These are phyloP conservation scores for Scenedesmus sp. DNA, from an alignment of 163 green algal species.

Conservation along the genomic window DNA sequence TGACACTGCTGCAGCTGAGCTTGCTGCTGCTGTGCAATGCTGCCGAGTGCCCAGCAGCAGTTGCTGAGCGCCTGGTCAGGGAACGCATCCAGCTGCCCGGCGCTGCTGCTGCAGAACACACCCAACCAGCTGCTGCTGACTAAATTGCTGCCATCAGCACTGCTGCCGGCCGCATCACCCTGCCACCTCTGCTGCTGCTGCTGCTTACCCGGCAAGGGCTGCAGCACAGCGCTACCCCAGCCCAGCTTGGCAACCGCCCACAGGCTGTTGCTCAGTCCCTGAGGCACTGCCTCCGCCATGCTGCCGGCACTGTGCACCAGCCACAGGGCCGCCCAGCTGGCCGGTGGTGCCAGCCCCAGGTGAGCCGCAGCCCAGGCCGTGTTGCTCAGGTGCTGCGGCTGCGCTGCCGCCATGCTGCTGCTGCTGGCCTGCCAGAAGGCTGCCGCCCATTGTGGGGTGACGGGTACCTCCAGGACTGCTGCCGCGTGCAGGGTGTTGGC, in stretches of 20 bases:
- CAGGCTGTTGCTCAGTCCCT: slow-evolving; percentile 24
- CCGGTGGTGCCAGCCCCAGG: neutral
- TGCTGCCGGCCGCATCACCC: neutral
- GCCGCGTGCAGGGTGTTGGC: neutral
- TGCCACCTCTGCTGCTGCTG: neutral
- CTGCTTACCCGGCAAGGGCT: neutral
- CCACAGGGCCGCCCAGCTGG: neutral
- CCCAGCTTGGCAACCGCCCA: slow-evolving; percentile 30
- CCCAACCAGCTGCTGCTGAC: neutral
- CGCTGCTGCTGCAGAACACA: neutral
- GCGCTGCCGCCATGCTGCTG: slow-evolving; percentile 12
- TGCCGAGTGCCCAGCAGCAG: slow-evolving; percentile 15
- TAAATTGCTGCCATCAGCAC: neutral
- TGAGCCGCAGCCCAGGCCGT: slow-evolving; percentile 14
- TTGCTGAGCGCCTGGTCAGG: slow-evolving; percentile 2
- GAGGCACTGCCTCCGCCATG: neutral
- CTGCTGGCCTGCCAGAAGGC: slow-evolving; percentile 21
- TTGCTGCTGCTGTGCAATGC: neutral
- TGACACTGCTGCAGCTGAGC: neutral
- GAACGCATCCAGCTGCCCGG: neutral
- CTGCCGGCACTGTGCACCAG: neutral
- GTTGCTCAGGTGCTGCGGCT: slow-evolving; percentile 9
- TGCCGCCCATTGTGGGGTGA: neutral
- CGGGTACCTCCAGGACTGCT: neutral
- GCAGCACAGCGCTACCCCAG: neutral